Percentiles rank a stretch among this genome's conserved stretches.
phyloP scores from a whole-genome alignment of 768 basidiomycete species.

The Aureoboletus auriporus region DNA sequence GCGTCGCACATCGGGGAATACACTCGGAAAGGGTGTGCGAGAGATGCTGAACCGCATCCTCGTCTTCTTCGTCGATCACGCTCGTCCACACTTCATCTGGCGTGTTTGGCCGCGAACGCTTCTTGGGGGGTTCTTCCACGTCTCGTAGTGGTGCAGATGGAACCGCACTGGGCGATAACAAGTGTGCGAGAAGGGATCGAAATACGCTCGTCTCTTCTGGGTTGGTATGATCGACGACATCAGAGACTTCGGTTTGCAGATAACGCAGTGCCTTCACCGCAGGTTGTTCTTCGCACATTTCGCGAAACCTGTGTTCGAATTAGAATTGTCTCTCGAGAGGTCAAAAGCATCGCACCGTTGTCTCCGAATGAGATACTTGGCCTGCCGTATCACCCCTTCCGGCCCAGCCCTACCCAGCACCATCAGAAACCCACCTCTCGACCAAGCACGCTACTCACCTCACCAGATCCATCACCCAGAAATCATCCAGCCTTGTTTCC shows the following conservation, averaged over 20 bases:
- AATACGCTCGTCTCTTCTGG: constrained; percentile 58
- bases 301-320: constrained; percentile 57
- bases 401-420: constrained; percentile 45
- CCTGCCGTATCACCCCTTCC: constrained; percentile 61
- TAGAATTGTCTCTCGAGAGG: background rate
- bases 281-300: constrained; percentile 65
- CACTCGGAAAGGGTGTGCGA: constrained; percentile 3
- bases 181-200: constrained; percentile 60
- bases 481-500: constrained; percentile 63
- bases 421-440: background rate
- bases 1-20: background rate
- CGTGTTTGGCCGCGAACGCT: constrained; percentile 42
- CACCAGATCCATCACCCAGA: constrained; percentile 70
- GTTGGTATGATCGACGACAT: constrained; percentile 67
- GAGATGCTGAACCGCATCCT: constrained; percentile 2
- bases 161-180: constrained; percentile 40
- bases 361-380: constrained; percentile 59
- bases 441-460: constrained; percentile 40
- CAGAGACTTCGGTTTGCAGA: constrained; percentile 64
- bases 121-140: constrained; percentile 36
- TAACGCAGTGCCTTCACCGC: constrained; percentile 64
- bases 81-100: constrained; percentile 43
- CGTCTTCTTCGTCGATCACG: constrained; percentile 33
- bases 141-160: constrained; percentile 4
- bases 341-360: constrained; percentile 56